Conservation (phyloP, 768 basidiomycete species). For the Tulasnella sp. region DNA sequence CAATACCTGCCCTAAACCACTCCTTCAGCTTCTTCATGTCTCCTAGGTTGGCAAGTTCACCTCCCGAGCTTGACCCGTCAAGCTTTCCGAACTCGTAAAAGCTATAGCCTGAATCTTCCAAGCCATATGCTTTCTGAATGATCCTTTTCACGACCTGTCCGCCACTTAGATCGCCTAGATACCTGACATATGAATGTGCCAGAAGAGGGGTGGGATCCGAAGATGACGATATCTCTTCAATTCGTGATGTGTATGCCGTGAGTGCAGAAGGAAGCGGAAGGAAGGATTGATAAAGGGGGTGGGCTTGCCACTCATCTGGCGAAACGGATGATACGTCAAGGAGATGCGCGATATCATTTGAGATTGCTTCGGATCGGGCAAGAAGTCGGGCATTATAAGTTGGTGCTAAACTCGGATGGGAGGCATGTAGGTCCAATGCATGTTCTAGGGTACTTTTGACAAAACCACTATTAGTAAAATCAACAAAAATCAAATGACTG, state of each 20-base stretch:
- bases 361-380: conserved; percentile 44
- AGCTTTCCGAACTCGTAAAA: conserved; percentile 62
- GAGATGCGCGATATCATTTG: conserved; percentile 55
- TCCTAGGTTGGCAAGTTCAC: conserved; percentile 31
- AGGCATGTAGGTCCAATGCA: conserved; percentile 32
- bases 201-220: conserved; percentile 42
- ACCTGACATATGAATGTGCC: conserved; percentile 71
- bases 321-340: conserved; percentile 30
- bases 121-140: conserved; percentile 52
- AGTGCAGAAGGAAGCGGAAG: conserved; percentile 38
- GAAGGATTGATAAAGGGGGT: conserved; percentile 41
- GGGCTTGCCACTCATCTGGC: conserved; percentile 40
- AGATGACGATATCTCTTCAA: conserved; percentile 36
- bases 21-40: conserved; percentile 64
- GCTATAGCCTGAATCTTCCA: conserved; percentile 41
- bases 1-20: conserved; percentile 49
- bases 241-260: conserved; percentile 39
- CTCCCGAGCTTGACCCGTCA: conserved; percentile 28
- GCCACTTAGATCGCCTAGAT: conserved; percentile 68
- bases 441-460: conserved; percentile 45
- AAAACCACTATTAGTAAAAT: neutral
- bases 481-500: neutral
- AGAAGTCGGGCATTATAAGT: conserved; percentile 62
- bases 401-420: conserved; percentile 7
- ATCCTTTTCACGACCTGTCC: conserved; percentile 56